phyloP scores from a whole-genome alignment of 2,329 filamentous ascomycete genomes.

The Helotiales sp. region DNA sequence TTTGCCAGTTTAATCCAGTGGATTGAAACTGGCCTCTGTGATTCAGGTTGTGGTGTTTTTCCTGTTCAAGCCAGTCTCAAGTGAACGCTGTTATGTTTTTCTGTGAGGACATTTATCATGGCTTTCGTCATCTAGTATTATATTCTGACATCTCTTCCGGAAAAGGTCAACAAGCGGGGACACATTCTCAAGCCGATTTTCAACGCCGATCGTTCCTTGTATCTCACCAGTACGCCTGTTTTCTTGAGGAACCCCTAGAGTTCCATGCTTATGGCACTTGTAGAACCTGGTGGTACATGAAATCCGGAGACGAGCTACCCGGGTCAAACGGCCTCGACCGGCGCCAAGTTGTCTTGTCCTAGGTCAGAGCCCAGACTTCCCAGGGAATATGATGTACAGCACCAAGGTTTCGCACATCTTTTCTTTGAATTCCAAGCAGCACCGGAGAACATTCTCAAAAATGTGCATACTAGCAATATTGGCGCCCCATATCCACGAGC shows the following conservation, averaged over 20 bases:
- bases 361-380: conserved; percentile 7
- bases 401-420: background rate
- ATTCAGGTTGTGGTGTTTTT: too few relatives aligned
- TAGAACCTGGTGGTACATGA: background rate
- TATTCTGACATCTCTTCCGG: too few relatives aligned
- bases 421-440: background rate
- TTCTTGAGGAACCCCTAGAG: background rate
- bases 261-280: background rate
- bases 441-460: background rate
- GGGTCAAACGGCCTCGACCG: background rate
- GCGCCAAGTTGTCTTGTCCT: conserved; percentile 1
- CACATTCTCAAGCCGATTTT: too few relatives aligned
- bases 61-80: background rate
- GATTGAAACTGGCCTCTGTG: too few relatives aligned
- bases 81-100: background rate
- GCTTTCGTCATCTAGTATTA: too few relatives aligned
- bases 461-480: background rate
- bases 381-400: background rate
- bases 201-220: too few relatives aligned
- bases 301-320: background rate
- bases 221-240: too few relatives aligned
- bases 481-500: background rate
- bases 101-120: too few relatives aligned
- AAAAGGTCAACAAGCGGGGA: too few relatives aligned
- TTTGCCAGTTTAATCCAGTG: background rate